Conservation (phyloP, 495 filamentous ascomycete species). For the Neurospora intermedia region DNA sequence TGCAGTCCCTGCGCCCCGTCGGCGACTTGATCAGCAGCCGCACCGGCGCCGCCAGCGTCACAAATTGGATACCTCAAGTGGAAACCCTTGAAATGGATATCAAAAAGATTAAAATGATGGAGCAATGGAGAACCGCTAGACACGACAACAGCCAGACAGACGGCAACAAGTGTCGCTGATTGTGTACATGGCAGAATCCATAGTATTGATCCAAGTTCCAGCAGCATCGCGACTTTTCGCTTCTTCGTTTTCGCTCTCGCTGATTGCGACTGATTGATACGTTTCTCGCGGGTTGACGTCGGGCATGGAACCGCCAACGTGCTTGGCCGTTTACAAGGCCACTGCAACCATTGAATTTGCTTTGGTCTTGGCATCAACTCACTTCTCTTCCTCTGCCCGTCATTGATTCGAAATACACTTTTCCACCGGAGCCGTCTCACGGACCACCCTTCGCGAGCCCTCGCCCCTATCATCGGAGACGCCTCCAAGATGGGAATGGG, state of each 20-base stretch:
- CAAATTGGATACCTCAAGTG: neutral
- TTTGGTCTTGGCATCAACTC: neutral
- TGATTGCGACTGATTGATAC: neutral
- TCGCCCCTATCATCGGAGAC: neutral
- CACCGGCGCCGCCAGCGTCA: neutral
- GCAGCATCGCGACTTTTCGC: neutral
- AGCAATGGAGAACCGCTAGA: neutral
- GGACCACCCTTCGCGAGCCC: neutral
- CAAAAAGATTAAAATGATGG: neutral
- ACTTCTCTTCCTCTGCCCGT: neutral
- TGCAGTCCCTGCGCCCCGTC: neutral
- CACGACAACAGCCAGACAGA: neutral
- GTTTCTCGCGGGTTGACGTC: neutral
- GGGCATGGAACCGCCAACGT: too few species aligned
- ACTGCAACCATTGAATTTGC: neutral
- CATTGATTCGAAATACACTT: neutral
- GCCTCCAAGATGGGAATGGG: neutral
- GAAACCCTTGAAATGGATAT: neutral
- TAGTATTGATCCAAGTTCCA: neutral
- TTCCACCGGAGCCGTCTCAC: neutral
- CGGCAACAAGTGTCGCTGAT: neutral
- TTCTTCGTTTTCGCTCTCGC: neutral
- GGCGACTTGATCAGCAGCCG: neutral
- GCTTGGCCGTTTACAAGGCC: neutral
- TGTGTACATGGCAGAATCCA: neutral